Percentiles rank a stretch among this genome's conserved stretches.
Conservation (phyloP, 1,139 yeast genomes). For the Pichia sp. region DNA sequence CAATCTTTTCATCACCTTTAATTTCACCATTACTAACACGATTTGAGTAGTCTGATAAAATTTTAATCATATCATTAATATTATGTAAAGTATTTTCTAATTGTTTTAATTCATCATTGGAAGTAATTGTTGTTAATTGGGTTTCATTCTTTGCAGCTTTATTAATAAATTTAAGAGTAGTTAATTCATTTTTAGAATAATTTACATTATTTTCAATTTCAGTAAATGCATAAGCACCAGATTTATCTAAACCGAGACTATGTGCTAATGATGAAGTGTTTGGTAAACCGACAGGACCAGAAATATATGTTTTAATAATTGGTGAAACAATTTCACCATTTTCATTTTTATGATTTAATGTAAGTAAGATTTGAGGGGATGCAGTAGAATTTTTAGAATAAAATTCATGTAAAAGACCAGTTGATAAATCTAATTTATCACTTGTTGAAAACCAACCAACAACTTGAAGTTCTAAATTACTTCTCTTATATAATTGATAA, state of each 20-base stretch:
- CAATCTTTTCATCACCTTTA: constrained; percentile 49
- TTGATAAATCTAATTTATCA: constrained; percentile 59
- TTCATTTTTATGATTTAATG: constrained; percentile 43
- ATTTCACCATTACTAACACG: constrained; percentile 39
- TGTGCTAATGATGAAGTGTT: constrained; percentile 37
- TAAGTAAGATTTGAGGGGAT: constrained; percentile 74
- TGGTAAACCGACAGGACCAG: constrained; percentile 62
- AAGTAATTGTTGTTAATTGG: constrained; percentile 29
- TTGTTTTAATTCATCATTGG: constrained; percentile 39
- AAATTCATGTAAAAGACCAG: constrained; percentile 82
- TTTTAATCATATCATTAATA: constrained; percentile 53
- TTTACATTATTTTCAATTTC: constrained; percentile 68
- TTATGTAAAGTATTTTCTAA: constrained; percentile 52
- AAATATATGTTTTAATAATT: constrained; percentile 60
- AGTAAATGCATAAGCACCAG: constrained; percentile 69
- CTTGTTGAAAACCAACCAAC: constrained; percentile 87
- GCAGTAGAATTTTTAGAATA: constrained; percentile 64
- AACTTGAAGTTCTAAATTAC: constrained; percentile 74
- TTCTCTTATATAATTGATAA: constrained; percentile 68
- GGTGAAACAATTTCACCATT: constrained; percentile 37
- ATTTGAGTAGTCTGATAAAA: constrained; percentile 45
- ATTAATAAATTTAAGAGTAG: constrained; percentile 42
- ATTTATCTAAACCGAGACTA: constrained; percentile 37
- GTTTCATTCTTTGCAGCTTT: constrained; percentile 31
- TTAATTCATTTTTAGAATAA: constrained; percentile 52